Percentiles rank a stretch among this genome's conserved stretches.
Conservation (phyloP, 2,329 filamentous ascomycete species). For the Didymella lethalis region DNA sequence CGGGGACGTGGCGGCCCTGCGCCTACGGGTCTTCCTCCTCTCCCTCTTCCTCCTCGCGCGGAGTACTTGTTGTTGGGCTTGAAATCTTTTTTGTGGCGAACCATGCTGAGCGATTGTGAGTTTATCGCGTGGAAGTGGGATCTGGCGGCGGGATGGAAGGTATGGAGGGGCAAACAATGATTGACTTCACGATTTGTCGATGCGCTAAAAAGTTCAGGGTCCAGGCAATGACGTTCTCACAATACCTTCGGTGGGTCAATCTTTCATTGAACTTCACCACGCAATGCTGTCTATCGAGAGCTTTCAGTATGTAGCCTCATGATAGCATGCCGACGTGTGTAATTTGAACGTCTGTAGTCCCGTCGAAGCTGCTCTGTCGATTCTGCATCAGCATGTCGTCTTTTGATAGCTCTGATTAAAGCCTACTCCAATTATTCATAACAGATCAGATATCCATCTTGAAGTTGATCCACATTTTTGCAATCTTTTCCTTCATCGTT, state of each 20-base stretch:
- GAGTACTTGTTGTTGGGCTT: constrained; percentile 75
- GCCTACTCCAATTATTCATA: not conserved
- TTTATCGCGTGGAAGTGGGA: not conserved
- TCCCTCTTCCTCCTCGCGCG: constrained; percentile 44
- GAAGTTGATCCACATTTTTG: not conserved
- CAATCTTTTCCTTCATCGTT: not conserved
- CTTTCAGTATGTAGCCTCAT: not conserved
- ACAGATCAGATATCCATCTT: not conserved
- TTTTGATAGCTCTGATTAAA: not conserved
- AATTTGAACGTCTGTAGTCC: not conserved
- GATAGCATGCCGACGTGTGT: not conserved
- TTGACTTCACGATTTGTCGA: constrained; percentile 33
- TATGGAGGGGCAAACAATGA: constrained; percentile 31
- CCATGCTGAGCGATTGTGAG: constrained; percentile 64
- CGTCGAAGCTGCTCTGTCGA: not conserved
- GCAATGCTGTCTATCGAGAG: not conserved
- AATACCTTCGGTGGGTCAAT: not conserved
- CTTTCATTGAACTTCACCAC: not conserved
- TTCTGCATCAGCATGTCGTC: not conserved
- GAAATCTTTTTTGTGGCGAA: constrained; percentile 93
- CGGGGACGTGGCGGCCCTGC: constrained; percentile 60
- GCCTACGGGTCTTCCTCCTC: constrained; percentile 56
- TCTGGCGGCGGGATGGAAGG: constrained; percentile 6
- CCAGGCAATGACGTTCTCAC: constrained; percentile 21
- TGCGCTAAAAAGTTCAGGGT: constrained; percentile 23